These are phyloP conservation scores for Chytriomyces hyalinus DNA, from an alignment of 192 early-diverging fungal species.

Conservation along the genomic window DNA sequence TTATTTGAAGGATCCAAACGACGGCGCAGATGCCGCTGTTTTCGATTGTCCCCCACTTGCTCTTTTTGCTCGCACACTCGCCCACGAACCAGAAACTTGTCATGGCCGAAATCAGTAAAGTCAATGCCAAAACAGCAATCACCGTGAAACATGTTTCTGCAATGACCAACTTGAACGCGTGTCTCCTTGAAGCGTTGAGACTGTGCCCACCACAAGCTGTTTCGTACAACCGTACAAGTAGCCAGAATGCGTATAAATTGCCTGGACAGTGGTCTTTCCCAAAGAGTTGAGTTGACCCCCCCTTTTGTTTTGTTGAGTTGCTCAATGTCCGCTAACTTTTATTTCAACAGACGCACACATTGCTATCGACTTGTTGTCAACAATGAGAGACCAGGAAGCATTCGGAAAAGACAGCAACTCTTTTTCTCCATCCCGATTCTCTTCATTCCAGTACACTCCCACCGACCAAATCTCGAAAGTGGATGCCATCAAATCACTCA, in stretches of 20 bases:
- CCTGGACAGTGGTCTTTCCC: conserved; percentile 32
- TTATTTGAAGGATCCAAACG: conserved; percentile 24
- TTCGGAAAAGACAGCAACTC: conserved; percentile 17
- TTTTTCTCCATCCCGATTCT: conserved; percentile 17
- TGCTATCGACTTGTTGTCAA: conserved; percentile 22
- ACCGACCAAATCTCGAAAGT: not conserved
- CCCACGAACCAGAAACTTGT: conserved; percentile 23
- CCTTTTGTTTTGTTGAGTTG: no score
- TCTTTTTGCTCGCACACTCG: conserved; percentile 25
- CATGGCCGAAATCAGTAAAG: conserved; percentile 5
- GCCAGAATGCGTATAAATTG: conserved; percentile 30
- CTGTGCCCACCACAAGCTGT: conserved; percentile 13
- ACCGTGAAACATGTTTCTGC: not conserved
- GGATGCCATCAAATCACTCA: not conserved
- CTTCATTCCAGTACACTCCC: not conserved
- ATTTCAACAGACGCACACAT: conserved; percentile 25
- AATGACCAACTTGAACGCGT: not conserved
- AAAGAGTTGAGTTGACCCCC: not conserved
- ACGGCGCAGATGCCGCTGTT: conserved; percentile 21
- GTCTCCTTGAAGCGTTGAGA: conserved; percentile 5
- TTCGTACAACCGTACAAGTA: conserved; percentile 18
- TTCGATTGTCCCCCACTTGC: conserved; percentile 23
- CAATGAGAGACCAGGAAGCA: not conserved
- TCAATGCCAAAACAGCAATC: not conserved
- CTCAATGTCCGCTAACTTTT: no score